These are phyloP conservation scores for Calendula officinalis DNA, from an alignment of 129 eudicot species.

Conservation along the genomic window DNA sequence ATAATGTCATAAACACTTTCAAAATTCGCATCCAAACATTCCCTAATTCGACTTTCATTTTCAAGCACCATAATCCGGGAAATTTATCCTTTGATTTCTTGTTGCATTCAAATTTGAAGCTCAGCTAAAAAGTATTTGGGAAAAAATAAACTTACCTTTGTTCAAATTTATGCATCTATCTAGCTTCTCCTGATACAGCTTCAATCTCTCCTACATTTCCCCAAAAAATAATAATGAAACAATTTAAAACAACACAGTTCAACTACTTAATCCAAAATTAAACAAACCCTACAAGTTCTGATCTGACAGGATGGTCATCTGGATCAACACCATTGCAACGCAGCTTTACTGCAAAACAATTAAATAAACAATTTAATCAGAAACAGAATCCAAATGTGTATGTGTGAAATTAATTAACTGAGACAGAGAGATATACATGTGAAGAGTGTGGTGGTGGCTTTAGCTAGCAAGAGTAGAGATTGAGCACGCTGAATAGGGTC, in stretches of 20 bases:
- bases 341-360: slow-evolving; percentile 62
- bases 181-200: slow-evolving; percentile 76
- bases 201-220: slow-evolving; percentile 69
- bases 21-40: too few relatives aligned
- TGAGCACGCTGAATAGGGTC: slow-evolving; percentile 80
- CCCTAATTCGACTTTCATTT: too few relatives aligned
- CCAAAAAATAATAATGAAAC: not conserved
- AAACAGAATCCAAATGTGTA: too few relatives aligned
- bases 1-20: too few relatives aligned
- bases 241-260: not conserved
- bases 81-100: not conserved
- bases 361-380: not conserved
- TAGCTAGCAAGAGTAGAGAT: slow-evolving; percentile 63
- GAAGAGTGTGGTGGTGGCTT: slow-evolving; percentile 66
- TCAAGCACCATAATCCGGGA: not conserved
- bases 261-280: too few relatives aligned
- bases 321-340: slow-evolving; percentile 81
- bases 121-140: too few relatives aligned
- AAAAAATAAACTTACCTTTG: slow-evolving; percentile 47
- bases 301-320: slow-evolving; percentile 82
- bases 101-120: too few relatives aligned
- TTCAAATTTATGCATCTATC: slow-evolving; percentile 57
- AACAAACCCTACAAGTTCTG: slow-evolving; percentile 59
- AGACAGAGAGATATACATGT: slow-evolving; percentile 37
- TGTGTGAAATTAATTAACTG: not conserved